Evolutionary conservation across 352 stramenopile genomes (phyloP).

Genomic region (Phytophthora pini): DNA sequence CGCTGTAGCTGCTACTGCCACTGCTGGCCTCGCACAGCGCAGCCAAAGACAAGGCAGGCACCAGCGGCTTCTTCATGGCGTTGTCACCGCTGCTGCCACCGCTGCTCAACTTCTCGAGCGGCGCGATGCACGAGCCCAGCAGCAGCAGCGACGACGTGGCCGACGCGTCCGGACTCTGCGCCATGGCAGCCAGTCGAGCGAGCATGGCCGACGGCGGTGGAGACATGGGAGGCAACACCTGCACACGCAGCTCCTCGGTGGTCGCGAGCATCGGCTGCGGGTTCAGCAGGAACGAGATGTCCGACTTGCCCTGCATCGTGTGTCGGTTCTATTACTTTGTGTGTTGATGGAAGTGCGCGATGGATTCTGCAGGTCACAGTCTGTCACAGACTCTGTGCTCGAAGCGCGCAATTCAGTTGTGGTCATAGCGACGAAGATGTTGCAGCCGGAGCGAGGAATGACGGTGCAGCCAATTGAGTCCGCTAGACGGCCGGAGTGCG

Average conservation of each 20-base stretch:
- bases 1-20: slow-evolving; percentile 17
- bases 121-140: slow-evolving; percentile 48
- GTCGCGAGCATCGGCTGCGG: slow-evolving; percentile 14
- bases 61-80: slow-evolving; percentile 10
- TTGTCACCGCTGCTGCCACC: not conserved
- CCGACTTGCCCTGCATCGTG: slow-evolving; percentile 44
- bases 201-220: slow-evolving; percentile 14
- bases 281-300: slow-evolving; percentile 58
- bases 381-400: not conserved
- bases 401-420: slow-evolving; percentile 20
- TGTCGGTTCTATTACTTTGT: not conserved
- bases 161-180: slow-evolving; percentile 28
- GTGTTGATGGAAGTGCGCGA: not conserved
- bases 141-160: slow-evolving; percentile 44
- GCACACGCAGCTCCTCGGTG: not conserved
- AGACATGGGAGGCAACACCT: slow-evolving; percentile 24
- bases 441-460: slow-evolving; percentile 4
- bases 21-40: slow-evolving; percentile 32
- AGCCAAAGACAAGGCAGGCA: slow-evolving; percentile 26
- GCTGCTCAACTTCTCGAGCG: slow-evolving; percentile 37
- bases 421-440: slow-evolving; percentile 1
- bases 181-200: slow-evolving; percentile 29
- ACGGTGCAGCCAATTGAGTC: not conserved
- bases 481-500: slow-evolving; percentile 4
- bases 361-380: not conserved